Evolutionary conservation across 2,329 filamentous ascomycete species (phyloP).

Genomic region (Claviceps capensis): DNA sequence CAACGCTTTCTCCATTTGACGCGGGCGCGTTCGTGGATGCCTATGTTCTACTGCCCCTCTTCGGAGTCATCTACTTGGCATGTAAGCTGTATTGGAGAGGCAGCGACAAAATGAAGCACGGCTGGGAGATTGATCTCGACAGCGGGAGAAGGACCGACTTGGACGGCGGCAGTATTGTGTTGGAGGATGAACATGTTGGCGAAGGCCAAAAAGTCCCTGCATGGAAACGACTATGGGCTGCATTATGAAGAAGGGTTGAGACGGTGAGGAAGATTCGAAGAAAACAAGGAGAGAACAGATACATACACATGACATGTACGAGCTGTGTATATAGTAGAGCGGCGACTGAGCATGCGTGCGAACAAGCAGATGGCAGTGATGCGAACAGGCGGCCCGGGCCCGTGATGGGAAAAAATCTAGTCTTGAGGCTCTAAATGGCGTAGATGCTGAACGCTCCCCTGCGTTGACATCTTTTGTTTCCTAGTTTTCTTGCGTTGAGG

Average conservation of each 20-base stretch:
- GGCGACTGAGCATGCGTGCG: too few species aligned
- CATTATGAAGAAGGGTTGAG: constrained; percentile 18
- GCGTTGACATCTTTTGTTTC: too few species aligned
- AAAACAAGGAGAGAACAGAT: not conserved
- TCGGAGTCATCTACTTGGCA: constrained; percentile 39
- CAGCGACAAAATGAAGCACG: constrained; percentile 35
- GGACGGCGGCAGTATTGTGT: constrained; percentile 25
- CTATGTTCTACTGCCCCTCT: constrained; percentile 47
- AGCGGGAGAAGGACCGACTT: constrained; percentile 41
- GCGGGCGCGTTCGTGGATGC: constrained; percentile 48
- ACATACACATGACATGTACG: not conserved
- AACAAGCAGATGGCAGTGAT: too few species aligned
- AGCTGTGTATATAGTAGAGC: too few species aligned
- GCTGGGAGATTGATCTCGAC: constrained; percentile 41
- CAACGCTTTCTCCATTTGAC: constrained; percentile 42
- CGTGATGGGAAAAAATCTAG: too few species aligned
- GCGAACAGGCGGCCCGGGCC: too few species aligned
- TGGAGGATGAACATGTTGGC: constrained; percentile 17
- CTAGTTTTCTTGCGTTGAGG: too few species aligned
- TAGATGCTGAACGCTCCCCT: too few species aligned
- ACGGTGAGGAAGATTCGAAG: not conserved
- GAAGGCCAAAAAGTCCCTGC: constrained; percentile 17
- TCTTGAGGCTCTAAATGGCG: too few species aligned
- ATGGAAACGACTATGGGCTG: constrained; percentile 31
- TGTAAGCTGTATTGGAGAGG: constrained; percentile 38